Conservation (phyloP, 257 asterid genomes). For the Linaria vulgaris region DNA sequence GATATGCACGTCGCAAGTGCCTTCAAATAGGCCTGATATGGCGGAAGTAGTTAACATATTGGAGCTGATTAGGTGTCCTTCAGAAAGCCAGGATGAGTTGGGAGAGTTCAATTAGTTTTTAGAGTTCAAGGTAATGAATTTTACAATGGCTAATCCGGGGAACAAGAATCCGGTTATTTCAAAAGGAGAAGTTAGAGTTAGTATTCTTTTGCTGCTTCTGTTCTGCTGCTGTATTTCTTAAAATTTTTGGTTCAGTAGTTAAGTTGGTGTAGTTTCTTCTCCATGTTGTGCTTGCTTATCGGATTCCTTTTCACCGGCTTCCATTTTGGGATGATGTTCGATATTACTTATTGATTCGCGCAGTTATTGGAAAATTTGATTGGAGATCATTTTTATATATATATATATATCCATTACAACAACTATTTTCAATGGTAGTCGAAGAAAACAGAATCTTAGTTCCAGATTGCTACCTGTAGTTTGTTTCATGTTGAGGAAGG, state of each 20-base stretch:
- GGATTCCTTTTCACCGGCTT: slow-evolving; percentile 29
- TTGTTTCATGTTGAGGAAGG: slow-evolving; percentile 1
- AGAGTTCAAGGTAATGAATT: slow-evolving; percentile 10
- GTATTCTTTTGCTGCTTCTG: slow-evolving; percentile 24
- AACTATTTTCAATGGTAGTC: not conserved
- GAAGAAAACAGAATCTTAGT: not conserved
- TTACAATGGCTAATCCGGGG: slow-evolving; percentile 38
- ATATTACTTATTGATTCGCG: not conserved
- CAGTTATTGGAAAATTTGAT: not conserved
- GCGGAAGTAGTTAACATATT: slow-evolving; percentile 77
- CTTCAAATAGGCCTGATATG: slow-evolving; percentile 90
- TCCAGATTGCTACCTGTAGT: not conserved
- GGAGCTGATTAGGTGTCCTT: slow-evolving; percentile 78
- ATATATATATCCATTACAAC: too few species aligned
- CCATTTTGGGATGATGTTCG: slow-evolving; percentile 14
- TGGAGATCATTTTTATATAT: too few species aligned
- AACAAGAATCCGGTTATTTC: slow-evolving; percentile 55
- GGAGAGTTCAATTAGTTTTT: slow-evolving; percentile 35
- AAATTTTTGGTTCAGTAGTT: slow-evolving; percentile 29
- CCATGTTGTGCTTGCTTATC: slow-evolving; percentile 29
- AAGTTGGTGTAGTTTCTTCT: slow-evolving; percentile 35
- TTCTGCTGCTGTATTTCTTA: slow-evolving; percentile 20
- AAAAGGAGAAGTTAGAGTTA: slow-evolving; percentile 28
- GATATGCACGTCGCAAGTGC: slow-evolving; percentile 87
- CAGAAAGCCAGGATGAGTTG: slow-evolving; percentile 60